Percentiles rank a stretch among this genome's conserved stretches.
Evolutionary conservation across 2,329 filamentous ascomycete genomes (phyloP).

Genomic region (Pyrenophora seminiperda): DNA sequence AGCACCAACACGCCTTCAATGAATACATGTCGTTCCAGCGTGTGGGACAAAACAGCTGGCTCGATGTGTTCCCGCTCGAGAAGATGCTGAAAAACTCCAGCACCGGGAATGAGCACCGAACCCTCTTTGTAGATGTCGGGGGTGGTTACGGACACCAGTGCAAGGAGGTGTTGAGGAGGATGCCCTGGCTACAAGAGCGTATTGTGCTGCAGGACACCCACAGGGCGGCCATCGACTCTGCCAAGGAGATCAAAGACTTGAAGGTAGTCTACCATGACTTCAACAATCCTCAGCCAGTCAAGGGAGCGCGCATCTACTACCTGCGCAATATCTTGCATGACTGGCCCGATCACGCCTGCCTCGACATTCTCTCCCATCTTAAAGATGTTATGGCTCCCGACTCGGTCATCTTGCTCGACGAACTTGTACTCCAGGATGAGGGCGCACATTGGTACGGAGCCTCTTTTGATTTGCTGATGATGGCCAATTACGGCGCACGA

Average conservation of each 20-base stretch:
- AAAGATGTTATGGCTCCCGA: constrained; percentile 11
- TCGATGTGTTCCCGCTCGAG: constrained; percentile 8
- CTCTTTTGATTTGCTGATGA: constrained; percentile 11
- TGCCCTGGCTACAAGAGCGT: constrained; percentile 2
- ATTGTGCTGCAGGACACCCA: constrained; percentile 10
- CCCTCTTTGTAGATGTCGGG: constrained; percentile 6
- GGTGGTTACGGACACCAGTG: constrained; percentile 10
- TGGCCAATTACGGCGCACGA: constrained; percentile 9
- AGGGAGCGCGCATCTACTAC: constrained; percentile 5
- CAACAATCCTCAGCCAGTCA: constrained; percentile 4
- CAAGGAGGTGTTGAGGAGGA: constrained; percentile 5
- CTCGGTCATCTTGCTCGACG: constrained; percentile 10
- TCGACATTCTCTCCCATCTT: constrained; percentile 2
- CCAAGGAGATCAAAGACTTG: constrained; percentile 3
- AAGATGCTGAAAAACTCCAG: background rate
- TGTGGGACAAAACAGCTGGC: constrained; percentile 10
- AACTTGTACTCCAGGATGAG: constrained; percentile 4
- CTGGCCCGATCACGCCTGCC: constrained; percentile 8
- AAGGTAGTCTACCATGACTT: constrained; percentile 8
- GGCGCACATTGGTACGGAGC: constrained; percentile 10
- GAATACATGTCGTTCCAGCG: constrained; percentile 14
- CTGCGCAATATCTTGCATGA: constrained; percentile 11
- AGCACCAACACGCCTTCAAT: constrained; percentile 10
- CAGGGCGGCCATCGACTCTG: constrained; percentile 7
- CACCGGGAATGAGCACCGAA: background rate